Evolutionary conservation across 805 yeast genomes (phyloP), one percentile per base, ranked within the genome.

Genomic region (Hanseniaspora pseudoguilliermondii): DNA sequence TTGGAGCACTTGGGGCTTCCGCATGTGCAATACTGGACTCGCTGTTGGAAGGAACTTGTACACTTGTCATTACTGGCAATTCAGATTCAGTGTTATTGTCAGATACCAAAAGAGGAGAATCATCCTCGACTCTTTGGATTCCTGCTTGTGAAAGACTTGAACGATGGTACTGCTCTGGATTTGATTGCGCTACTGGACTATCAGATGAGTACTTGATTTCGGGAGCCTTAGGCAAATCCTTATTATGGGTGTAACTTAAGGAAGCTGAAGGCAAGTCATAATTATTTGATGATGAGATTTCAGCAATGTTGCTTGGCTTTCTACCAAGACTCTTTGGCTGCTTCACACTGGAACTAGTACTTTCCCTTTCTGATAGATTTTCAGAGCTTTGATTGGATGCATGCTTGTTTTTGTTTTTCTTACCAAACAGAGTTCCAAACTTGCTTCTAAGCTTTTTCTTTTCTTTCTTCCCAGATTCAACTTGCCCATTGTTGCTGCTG

Each of bases 341-440:
- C n/a, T 27, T 18, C 3, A n/a, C 29, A 43, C 20, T 18, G 5
- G 49, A 43, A 16, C 16, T 13, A 2, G 11, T 35, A n/a, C 35
- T 42, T 9, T 51, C 48, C 18, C 36, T 42, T 25, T 43, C 55
- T 16, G 43, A 21, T 16, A 51, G 23, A 21, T 42, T 40, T 15
- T 43, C 38, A 38, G 32, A 18, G 35, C 57, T 34, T 32, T 49
- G 27, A 20, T 47, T 38, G 18, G 58, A 23, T 18, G 55, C 16
- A 40, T 64, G 69, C 25, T 69, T 67, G 47, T 72, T 71, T 59
- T 74, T 73, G 63, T 79, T 81, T 66, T 79, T 82, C 60, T 80
- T 77, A 47, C 84, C 82, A 62, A 86, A 81, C 59, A 86, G 78
- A 0, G 93, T 83, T 10, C 95, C 95, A 57, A 86, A 83, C 63